phyloP scores from a whole-genome alignment of 306 rosid species.

The Pyrus pyrifolia region DNA sequence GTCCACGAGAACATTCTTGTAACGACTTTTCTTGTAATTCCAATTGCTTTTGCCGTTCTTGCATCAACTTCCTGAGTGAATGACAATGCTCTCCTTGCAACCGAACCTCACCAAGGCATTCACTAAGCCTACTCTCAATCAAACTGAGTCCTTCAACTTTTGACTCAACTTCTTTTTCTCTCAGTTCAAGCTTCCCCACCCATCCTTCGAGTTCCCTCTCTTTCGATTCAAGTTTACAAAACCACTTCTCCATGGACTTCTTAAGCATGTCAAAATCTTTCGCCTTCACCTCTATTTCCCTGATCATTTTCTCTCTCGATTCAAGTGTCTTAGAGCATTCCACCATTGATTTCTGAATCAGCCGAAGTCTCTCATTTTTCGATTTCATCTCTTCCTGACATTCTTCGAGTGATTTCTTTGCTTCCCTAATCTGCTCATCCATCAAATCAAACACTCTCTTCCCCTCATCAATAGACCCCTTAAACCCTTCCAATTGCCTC shows the following conservation, averaged over 20 bases:
- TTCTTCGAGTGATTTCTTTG: background rate
- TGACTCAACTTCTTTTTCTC: background rate
- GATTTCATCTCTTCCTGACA: background rate
- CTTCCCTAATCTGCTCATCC: background rate
- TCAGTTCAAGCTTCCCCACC: background rate
- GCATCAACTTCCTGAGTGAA: background rate
- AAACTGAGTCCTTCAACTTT: background rate
- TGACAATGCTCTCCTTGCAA: conserved; percentile 7
- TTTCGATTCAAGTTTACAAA: background rate
- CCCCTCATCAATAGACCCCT: background rate
- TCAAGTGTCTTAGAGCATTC: background rate
- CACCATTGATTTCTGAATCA: background rate
- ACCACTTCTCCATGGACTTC: conserved; percentile 10
- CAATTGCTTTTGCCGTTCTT: conserved; percentile 15
- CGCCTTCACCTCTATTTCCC: background rate
- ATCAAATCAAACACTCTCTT: background rate
- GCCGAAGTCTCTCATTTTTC: background rate
- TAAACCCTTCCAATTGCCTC: background rate
- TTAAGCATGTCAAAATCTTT: background rate
- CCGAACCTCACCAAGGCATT: conserved; percentile 28
- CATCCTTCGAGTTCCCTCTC: background rate
- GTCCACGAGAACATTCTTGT: conserved; percentile 2
- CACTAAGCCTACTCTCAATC: conserved; percentile 2
- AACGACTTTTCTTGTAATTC: background rate
- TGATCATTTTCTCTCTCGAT: background rate